These are phyloP conservation scores for Wickerhamiella azymoides DNA, from an alignment of 805 yeast species.

Conservation along the genomic window DNA sequence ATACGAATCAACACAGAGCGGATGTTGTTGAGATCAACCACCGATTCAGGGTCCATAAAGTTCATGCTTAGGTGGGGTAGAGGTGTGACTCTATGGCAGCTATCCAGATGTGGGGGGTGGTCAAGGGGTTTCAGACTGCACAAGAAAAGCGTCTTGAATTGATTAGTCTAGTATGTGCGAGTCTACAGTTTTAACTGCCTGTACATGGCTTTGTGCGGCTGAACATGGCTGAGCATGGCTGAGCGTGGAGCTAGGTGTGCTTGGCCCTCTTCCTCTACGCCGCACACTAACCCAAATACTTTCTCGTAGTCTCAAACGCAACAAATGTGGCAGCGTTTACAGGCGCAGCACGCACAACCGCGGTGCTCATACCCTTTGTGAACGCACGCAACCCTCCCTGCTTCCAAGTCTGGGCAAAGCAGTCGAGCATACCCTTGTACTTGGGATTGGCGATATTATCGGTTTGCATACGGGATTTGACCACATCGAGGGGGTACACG, in stretches of 20 bases:
- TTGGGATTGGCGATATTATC: conserved; percentile 44
- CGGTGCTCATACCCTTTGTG: conserved; percentile 83
- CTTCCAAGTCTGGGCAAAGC: conserved; percentile 38
- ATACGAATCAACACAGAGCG: conserved; percentile 73
- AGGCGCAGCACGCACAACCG: conserved; percentile 92
- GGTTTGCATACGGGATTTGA: conserved; percentile 79
- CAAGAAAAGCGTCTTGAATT: too few relatives aligned
- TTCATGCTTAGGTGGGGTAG: conserved; percentile 62
- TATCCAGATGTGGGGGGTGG: too few relatives aligned
- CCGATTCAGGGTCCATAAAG: conserved; percentile 70
- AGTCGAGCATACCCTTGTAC: conserved; percentile 46
- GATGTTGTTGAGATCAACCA: conserved; percentile 65
- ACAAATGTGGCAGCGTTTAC: conserved; percentile 96
- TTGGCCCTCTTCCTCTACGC: too few relatives aligned
- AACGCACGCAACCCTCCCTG: conserved; percentile 64
- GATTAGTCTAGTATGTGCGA: too few relatives aligned
- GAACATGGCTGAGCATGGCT: too few relatives aligned
- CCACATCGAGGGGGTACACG: conserved; percentile 77
- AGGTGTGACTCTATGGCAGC: too few relatives aligned
- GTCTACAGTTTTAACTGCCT: too few relatives aligned
- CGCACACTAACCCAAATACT: conserved; percentile 19
- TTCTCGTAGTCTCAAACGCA: conserved; percentile 75
- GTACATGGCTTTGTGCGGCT: too few relatives aligned
- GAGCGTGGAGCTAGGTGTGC: too few relatives aligned
- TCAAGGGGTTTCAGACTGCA: too few relatives aligned